phyloP scores from a whole-genome alignment of 2,329 filamentous ascomycete genomes.

The Lachnellula occidentalis region DNA sequence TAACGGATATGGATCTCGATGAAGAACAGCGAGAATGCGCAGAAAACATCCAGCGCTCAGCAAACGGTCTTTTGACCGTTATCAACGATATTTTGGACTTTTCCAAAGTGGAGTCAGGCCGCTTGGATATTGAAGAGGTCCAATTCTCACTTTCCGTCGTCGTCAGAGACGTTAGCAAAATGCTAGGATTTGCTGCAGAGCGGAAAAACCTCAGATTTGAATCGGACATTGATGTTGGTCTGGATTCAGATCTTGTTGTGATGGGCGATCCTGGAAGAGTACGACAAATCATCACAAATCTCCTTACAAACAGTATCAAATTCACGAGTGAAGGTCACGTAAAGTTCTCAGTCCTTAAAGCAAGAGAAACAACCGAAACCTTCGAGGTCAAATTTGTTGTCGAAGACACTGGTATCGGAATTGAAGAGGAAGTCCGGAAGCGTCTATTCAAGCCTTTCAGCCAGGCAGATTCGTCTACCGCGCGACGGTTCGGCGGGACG shows the following conservation, averaged over 20 bases:
- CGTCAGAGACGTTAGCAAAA: constrained; percentile 75
- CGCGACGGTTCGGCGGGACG: constrained; percentile 72
- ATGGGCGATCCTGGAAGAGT: constrained; percentile 81
- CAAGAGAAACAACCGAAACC: constrained; percentile 57
- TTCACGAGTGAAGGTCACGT: constrained; percentile 67
- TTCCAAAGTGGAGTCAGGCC: constrained; percentile 76
- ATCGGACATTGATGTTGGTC: constrained; percentile 52
- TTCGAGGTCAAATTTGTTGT: constrained; percentile 67
- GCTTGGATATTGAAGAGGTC: constrained; percentile 73
- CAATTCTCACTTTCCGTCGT: constrained; percentile 71
- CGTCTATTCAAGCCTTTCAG: constrained; percentile 75
- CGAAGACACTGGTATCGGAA: constrained; percentile 75
- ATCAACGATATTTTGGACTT: constrained; percentile 92
- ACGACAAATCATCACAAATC: constrained; percentile 76
- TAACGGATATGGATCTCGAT: constrained; percentile 62
- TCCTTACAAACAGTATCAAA: constrained; percentile 72
- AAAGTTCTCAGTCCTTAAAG: constrained; percentile 58
- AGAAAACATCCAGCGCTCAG: constrained; percentile 73
- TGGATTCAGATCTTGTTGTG: constrained; percentile 66
- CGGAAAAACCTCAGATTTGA: constrained; percentile 72
- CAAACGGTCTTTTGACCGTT: constrained; percentile 75
- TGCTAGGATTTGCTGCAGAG: constrained; percentile 80
- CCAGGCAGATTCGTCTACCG: constrained; percentile 76
- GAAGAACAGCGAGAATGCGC: constrained; percentile 70
- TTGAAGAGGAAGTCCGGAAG: constrained; percentile 69